phyloP scores from a whole-genome alignment of 2,329 filamentous ascomycete species.

The Albophoma yamanashiensis region DNA sequence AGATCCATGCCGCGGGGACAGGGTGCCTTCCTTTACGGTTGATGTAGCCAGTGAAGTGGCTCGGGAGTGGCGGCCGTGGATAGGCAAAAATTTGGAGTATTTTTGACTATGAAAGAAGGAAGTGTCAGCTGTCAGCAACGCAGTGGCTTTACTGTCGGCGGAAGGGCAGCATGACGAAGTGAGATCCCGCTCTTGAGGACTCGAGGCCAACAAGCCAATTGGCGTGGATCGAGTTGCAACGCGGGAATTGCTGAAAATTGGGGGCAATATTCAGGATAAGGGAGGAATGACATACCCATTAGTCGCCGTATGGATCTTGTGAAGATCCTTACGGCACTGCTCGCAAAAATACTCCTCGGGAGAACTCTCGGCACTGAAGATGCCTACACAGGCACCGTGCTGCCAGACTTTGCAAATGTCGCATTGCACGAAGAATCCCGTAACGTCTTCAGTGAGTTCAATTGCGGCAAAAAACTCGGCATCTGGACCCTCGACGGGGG shows the following conservation, averaged over 20 bases:
- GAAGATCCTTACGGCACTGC: conserved; percentile 81
- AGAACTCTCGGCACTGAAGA: conserved; percentile 85
- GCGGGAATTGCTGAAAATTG: background rate
- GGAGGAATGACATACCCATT: conserved; percentile 61
- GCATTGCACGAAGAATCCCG: conserved; percentile 95
- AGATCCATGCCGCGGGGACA: conserved; percentile 41
- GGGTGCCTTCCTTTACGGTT: conserved; percentile 49
- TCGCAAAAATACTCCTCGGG: conserved; percentile 99
- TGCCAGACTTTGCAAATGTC: conserved; percentile 98
- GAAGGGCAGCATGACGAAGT: background rate
- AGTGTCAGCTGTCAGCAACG: conserved; percentile 32
- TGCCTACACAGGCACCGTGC: conserved; percentile 93
- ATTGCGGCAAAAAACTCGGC: conserved; percentile 46
- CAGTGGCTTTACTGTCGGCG: background rate
- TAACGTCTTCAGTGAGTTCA: conserved; percentile 71
- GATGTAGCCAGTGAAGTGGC: conserved; percentile 53
- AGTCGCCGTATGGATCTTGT: conserved; percentile 67
- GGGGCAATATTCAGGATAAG: background rate
- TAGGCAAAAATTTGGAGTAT: conserved; percentile 55
- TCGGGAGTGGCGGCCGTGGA: conserved; percentile 43
- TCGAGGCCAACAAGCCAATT: background rate
- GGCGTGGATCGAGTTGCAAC: background rate
- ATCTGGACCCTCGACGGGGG: conserved; percentile 50
- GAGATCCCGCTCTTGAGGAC: background rate
- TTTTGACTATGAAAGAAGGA: conserved; percentile 39